Conservation (phyloP, 768 basidiomycete species). For the Erythrobasidium yunnanense region DNA sequence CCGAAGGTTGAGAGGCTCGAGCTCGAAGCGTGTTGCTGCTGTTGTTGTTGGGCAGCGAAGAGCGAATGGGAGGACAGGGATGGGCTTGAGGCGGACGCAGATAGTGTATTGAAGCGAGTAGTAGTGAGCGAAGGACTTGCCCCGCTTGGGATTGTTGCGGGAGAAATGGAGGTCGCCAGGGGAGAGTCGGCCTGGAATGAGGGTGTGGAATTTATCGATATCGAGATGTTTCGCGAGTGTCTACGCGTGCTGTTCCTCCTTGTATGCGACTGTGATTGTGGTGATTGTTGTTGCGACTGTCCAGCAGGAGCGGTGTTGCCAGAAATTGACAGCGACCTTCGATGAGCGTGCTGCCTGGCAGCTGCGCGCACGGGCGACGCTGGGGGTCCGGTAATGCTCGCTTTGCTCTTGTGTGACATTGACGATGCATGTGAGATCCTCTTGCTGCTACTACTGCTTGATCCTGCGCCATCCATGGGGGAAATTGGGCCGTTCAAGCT, state of each 20-base stretch:
- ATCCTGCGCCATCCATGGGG: no score
- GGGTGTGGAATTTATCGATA: background rate
- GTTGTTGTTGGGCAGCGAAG: background rate
- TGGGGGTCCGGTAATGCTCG: no score
- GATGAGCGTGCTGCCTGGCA: background rate
- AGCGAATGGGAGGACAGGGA: background rate
- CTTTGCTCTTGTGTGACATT: no score
- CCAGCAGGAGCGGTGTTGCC: background rate
- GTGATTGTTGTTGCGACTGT: background rate
- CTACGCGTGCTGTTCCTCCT: background rate
- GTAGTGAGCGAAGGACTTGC: background rate
- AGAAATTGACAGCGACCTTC: background rate
- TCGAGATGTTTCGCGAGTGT: background rate
- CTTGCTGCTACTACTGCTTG: no score
- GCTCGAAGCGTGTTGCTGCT: background rate
- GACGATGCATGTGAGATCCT: no score
- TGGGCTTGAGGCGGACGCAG: background rate
- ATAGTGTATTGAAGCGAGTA: background rate
- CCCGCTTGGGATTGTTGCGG: background rate
- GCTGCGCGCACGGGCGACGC: no score
- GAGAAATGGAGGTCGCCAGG: background rate
- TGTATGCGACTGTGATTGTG: background rate
- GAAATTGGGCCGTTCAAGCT: background rate
- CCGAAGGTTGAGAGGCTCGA: background rate
- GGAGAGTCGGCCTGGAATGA: background rate